phyloP scores from a whole-genome alignment of 139 green algal genomes.

The Asterochloris erici region DNA sequence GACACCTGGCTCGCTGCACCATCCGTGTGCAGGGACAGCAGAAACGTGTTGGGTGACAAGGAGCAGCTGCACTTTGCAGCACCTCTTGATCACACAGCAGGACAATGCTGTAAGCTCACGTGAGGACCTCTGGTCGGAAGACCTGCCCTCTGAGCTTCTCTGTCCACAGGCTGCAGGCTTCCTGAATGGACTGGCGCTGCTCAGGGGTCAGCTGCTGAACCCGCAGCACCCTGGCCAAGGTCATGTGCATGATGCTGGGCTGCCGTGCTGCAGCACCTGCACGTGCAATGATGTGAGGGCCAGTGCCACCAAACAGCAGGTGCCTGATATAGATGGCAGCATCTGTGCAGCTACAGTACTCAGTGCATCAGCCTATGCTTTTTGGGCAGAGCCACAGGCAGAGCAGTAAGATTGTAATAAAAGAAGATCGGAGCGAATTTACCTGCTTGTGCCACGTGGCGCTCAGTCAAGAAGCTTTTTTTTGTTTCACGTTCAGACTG shows the following conservation, averaged over 20 bases:
- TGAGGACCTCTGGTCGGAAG: not conserved
- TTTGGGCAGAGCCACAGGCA: not conserved
- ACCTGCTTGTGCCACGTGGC: no score
- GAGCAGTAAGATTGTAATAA: not conserved
- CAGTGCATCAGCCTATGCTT: not conserved
- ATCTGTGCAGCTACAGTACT: not conserved
- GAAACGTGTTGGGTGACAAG: not conserved
- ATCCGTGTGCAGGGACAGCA: not conserved
- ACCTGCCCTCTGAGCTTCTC: not conserved
- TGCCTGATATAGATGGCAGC: not conserved
- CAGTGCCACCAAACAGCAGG: not conserved
- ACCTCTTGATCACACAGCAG: not conserved
- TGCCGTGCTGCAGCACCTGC: conserved; percentile 22
- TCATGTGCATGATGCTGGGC: conserved; percentile 48
- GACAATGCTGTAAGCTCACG: not conserved
- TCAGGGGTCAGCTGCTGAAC: conserved; percentile 23
- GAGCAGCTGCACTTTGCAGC: not conserved
- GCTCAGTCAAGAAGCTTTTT: not conserved
- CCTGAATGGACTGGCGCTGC: conserved; percentile 21
- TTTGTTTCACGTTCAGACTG: not conserved
- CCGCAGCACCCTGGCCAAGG: conserved; percentile 31
- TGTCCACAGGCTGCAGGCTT: conserved; percentile 5
- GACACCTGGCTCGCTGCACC: not conserved
- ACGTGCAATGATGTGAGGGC: not conserved
- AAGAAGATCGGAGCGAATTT: not conserved